Percentiles rank a stretch among this genome's conserved stretches.
These are phyloP conservation scores for Cladorrhinum sp. DNA, from an alignment of 2,329 filamentous ascomycete genomes.

Conservation along the genomic window DNA sequence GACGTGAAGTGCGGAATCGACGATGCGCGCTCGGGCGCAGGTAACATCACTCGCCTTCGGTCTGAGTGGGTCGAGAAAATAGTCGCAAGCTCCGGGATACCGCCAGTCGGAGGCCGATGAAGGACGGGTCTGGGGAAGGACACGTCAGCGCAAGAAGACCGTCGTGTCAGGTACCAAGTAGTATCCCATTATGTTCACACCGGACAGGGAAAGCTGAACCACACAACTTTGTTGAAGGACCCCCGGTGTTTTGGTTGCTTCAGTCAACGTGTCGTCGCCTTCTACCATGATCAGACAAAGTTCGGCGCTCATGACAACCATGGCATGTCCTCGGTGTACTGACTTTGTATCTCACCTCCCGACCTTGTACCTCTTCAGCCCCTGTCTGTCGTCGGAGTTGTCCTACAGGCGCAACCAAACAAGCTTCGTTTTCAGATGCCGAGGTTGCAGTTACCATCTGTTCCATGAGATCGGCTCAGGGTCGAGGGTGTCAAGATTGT, in stretches of 20 bases:
- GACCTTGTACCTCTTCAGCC: slow-evolving; percentile 15
- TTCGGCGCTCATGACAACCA: slow-evolving; percentile 3
- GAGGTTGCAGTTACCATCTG: slow-evolving; percentile 13
- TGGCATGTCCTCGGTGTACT: neutral
- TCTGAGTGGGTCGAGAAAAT: neutral
- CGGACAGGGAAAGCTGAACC: neutral
- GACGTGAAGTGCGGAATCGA: neutral
- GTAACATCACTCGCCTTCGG: slow-evolving; percentile 7
- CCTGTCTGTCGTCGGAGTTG: slow-evolving; percentile 1
- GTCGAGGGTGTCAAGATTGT: neutral
- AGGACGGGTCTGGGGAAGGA: neutral
- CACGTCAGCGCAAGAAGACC: slow-evolving; percentile 7
- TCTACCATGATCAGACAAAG: slow-evolving; percentile 1
- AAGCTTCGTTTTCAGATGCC: slow-evolving; percentile 6
- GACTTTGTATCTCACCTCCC: slow-evolving; percentile 8
- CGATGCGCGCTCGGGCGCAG: neutral
- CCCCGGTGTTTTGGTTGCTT: neutral
- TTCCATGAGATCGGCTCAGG: slow-evolving; percentile 15
- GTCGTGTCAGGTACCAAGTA: slow-evolving; percentile 2
- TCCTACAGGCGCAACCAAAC: slow-evolving; percentile 2
- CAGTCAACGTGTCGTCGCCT: neutral
- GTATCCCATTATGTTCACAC: slow-evolving; percentile 8
- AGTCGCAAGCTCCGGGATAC: neutral
- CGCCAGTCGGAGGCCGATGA: slow-evolving; percentile 3
- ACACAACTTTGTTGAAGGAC: slow-evolving; percentile 12